phyloP scores from a whole-genome alignment of 2,329 filamentous ascomycete species.

The Venturia oleaginea region DNA sequence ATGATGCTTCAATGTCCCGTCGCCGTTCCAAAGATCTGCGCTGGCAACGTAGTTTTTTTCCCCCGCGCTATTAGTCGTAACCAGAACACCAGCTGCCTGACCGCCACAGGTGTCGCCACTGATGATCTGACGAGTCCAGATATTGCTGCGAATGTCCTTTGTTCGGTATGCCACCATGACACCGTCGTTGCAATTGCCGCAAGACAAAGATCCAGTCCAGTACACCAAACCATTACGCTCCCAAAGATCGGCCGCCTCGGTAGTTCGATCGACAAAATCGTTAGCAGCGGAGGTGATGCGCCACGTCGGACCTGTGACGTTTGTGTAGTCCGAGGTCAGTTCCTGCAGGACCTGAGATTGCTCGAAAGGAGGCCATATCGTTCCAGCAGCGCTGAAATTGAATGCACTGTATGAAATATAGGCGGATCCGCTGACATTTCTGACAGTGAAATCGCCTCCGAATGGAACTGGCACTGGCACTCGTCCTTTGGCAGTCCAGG shows the following conservation, averaged over 20 bases:
- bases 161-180: conserved; percentile 8
- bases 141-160: conserved; percentile 1
- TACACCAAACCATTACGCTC: conserved; percentile 8
- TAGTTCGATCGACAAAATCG: conserved; percentile 5
- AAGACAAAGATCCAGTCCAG: conserved; percentile 9
- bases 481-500: background rate
- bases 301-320: conserved; percentile 5
- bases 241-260: conserved; percentile 7
- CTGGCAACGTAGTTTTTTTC: background rate
- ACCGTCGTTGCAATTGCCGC: conserved; percentile 11
- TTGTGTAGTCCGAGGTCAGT: conserved; percentile 7
- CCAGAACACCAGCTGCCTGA: conserved; percentile 7
- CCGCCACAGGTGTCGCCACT: conserved; percentile 6
- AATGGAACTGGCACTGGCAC: conserved; percentile 1
- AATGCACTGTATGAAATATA: conserved; percentile 7
- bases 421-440: conserved; percentile 2
- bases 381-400: conserved; percentile 10
- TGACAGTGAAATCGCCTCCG: conserved; percentile 8
- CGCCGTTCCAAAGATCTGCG: conserved; percentile 9
- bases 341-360: conserved; percentile 8
- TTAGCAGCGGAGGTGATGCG: conserved; percentile 2
- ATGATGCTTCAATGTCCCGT: conserved; percentile 7
- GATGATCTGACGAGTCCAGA: conserved; percentile 9
- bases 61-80: conserved; percentile 1
- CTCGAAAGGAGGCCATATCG: conserved; percentile 10